Percentiles rank a stretch among this genome's conserved stretches.
These are phyloP conservation scores for Knoxdaviesia capensis DNA, from an alignment of 2,329 filamentous ascomycete species.

Conservation along the genomic window DNA sequence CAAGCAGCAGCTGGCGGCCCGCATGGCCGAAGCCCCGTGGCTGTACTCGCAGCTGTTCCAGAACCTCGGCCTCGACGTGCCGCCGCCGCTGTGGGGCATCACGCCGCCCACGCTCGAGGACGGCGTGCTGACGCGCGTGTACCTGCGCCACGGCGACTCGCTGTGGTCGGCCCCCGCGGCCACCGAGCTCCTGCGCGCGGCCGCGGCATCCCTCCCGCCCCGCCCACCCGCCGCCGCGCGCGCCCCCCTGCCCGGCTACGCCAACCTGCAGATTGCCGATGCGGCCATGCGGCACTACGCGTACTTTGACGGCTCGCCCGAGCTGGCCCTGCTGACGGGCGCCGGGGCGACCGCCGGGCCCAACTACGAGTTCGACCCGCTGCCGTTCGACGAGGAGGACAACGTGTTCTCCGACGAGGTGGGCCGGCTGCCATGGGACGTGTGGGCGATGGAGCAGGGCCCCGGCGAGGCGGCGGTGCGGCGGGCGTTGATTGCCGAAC, in stretches of 20 bases:
- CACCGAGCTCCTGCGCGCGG: constrained; percentile 43
- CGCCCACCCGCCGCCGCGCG: constrained; percentile 4
- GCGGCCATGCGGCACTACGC: constrained; percentile 50
- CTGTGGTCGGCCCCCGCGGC: constrained; percentile 69
- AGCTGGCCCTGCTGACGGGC: constrained; percentile 51
- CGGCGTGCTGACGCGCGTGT: constrained; percentile 53
- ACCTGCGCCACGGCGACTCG: constrained; percentile 57
- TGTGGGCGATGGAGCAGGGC: constrained; percentile 1
- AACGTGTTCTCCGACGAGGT: constrained; percentile 27
- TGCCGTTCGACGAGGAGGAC: constrained; percentile 44
- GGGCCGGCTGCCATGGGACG: constrained; percentile 22
- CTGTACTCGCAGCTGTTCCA: constrained; percentile 64
- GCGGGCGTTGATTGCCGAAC: no score
- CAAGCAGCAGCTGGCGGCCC: constrained; percentile 39
- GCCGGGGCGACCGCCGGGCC: constrained; percentile 41
- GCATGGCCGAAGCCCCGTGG: constrained; percentile 65
- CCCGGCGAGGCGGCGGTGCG: constrained; percentile 6
- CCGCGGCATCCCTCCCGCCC: constrained; percentile 16
- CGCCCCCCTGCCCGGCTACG: neutral
- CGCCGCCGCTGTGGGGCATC: constrained; percentile 67
- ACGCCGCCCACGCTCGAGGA: constrained; percentile 40
- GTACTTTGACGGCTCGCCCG: constrained; percentile 55
- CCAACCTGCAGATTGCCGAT: constrained; percentile 16
- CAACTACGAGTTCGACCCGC: constrained; percentile 61
- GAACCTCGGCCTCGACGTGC: constrained; percentile 58